Evolutionary conservation across 495 filamentous ascomycete species (phyloP), one percentile per base, ranked within the genome.

Genomic region (Daldinia decipiens): DNA sequence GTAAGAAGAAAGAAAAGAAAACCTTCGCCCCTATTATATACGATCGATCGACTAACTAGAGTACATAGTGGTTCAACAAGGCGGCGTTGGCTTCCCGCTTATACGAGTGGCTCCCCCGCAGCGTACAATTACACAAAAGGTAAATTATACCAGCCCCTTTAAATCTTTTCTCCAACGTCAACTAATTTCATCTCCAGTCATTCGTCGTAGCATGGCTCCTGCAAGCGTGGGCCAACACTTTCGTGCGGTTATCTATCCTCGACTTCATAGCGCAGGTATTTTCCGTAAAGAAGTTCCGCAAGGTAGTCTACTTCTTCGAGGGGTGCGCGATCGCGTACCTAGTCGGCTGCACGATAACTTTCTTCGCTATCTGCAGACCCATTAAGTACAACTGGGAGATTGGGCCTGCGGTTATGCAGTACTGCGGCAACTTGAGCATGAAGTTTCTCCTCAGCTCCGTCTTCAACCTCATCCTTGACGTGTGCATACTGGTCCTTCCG

Each of bases 241-340:
- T 45, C 6, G 40, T 45, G 40, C n/a, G 40, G 17, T 19, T 45
- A 1, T 45, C 40, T n/a, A 45, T 45, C 2, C 40, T 45, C 17
- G 40, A 45, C 40, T 45, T 45, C 40, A 45, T 45, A n/a, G 40
- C 40, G 39, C 39, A 43, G 39, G 39, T 43, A 5, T 43, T 43
- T 5, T 19, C 39, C 4, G 39, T 43, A 5, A 43, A 43, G 39
- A 43, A 43, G 39, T 43, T 43, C 17, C 39, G 39, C 39, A 43
- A 8, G 39, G n/a, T 43, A 43, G 39, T 19, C 39, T 43, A 43
- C 17, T 43, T 43, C 39, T 43, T 43, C 6, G 39, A 43, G n/a
- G 39, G 39, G 9, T 43, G 39, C 6, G 39, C 39, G 0, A 19
- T 43, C n/a, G 39, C 39, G n/a, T 43, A 43, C 39, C 39, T 43